Base-by-base conservation (phyloP, 148 eudicot genomes). In the Pharnaceum exiguum region DNA sequence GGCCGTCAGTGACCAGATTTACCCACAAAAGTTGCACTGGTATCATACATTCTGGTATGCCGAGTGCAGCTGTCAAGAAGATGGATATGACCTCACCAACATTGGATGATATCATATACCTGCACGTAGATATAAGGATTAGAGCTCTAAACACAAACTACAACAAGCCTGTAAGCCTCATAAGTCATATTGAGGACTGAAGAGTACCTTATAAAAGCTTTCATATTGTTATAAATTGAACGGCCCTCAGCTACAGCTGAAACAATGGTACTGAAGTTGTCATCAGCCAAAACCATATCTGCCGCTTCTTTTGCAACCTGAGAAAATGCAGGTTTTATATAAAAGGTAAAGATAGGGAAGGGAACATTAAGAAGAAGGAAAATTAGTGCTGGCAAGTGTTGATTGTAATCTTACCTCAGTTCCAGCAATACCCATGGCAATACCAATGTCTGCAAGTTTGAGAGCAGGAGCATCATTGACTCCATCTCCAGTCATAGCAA, bases 91-190 rank as follows among this genome's bases (percentile, higher is more conserved):
- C 97, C 75, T 90, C 97, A 26, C 97, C 97, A 27, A 90, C 69
- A 71, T 90, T 90, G n/a, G 97, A 90, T 9, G 97, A 90, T 54
- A 90, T 90, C 95, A 90, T 90, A 70, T 90, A 90, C 78, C 96
- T 89, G 80, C 62, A 51, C 24, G 33, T 47, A 17, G 6, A 13
- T 2, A n/a, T 4, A 45, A 22, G 28, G 46, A 7, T n/a, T 24
- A 28, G 24, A 15, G 66, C 48, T 3, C 19, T 36, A 4, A 21
- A 32, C n/a, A 57, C 48, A 19, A 2, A 2, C 26, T 5, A 12
- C 26, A 3, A 42, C 26, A 17, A 50, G 58, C 49, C 25, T 37
- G 5, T 10, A 46, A 46, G n/a, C 30, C 42, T 25, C 31, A 9
- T 53, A 7, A 25, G 17, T 31, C 5, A 8, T 45, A 12, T 1